Evolutionary conservation across 2,329 filamentous ascomycete genomes (phyloP).

Genomic region (Alternaria consortialis): DNA sequence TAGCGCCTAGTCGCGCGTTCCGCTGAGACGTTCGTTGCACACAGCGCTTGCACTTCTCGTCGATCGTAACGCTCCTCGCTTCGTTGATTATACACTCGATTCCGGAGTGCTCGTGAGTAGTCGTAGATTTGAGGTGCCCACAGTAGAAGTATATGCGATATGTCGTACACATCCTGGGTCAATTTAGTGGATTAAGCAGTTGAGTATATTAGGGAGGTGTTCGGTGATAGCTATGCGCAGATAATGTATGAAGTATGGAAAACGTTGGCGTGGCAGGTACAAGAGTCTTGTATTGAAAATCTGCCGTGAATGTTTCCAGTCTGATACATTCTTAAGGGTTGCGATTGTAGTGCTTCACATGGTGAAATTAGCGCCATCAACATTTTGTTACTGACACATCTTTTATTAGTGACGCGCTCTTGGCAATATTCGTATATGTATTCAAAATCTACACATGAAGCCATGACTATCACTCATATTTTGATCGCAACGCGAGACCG

Average conservation of each 20-base stretch:
- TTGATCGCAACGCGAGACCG: background rate
- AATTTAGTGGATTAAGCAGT: background rate
- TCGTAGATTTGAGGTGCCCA: conserved; percentile 3
- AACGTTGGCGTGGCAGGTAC: too few relatives aligned
- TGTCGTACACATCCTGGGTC: conserved; percentile 1
- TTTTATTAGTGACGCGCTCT: background rate
- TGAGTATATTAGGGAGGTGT: background rate
- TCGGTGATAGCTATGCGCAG: background rate
- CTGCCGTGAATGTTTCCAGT: background rate
- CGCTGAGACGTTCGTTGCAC: background rate
- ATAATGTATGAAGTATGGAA: background rate
- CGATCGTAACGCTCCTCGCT: background rate
- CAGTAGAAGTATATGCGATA: conserved; percentile 6
- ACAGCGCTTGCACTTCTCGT: background rate
- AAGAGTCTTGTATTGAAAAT: background rate
- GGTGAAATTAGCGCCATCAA: background rate
- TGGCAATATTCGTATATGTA: background rate
- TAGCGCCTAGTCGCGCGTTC: background rate
- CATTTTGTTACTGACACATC: background rate
- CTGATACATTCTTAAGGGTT: background rate
- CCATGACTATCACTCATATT: background rate
- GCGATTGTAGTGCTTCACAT: background rate
- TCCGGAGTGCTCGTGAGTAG: background rate
- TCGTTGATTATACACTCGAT: background rate
- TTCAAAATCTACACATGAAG: background rate